A percentile compares a stretch with the other conserved stretches of the same genome.
phyloP scores from a whole-genome alignment of 2,329 filamentous ascomycete species.

The Xylariaceae sp. region DNA sequence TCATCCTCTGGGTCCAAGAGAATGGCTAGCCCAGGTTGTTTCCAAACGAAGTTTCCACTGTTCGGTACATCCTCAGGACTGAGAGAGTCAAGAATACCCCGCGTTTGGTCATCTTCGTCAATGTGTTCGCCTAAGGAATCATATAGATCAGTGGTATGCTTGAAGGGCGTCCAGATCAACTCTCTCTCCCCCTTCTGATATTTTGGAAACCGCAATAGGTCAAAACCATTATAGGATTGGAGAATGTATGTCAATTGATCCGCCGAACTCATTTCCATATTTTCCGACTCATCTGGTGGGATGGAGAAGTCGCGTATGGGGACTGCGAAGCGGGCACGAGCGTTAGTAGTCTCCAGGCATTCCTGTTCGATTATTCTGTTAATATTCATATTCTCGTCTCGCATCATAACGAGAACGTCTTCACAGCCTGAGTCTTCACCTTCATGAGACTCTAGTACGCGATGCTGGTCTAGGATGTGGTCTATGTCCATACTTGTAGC shows the following conservation, averaged over 20 bases:
- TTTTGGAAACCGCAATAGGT: conserved; percentile 13
- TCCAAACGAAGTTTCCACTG: conserved; percentile 24
- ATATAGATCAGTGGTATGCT: conserved; percentile 10
- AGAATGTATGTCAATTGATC: conserved; percentile 17
- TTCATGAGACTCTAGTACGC: not conserved
- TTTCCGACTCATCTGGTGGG: conserved; percentile 18
- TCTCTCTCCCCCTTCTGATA: conserved; percentile 11
- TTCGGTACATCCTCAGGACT: conserved; percentile 12
- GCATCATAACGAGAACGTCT: conserved; percentile 9
- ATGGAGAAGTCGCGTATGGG: conserved; percentile 26
- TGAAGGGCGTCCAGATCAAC: conserved; percentile 25
- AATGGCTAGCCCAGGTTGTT: conserved; percentile 24
- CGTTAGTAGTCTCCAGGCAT: conserved; percentile 19
- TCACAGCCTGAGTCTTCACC: conserved; percentile 9
- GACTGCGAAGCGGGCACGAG: conserved; percentile 22
- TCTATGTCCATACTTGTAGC: conserved; percentile 16
- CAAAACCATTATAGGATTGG: conserved; percentile 2
- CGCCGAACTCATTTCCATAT: conserved; percentile 5
- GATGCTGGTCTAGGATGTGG: not conserved
- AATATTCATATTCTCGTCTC: conserved; percentile 9
- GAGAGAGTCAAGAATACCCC: conserved; percentile 3
- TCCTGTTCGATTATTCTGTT: conserved; percentile 23
- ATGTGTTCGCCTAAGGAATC: conserved; percentile 17
- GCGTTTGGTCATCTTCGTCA: conserved; percentile 6
- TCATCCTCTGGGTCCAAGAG: conserved; percentile 22